Evolutionary conservation across 495 filamentous ascomycete genomes (phyloP).

Genomic region (Mytilinidion resinicola): DNA sequence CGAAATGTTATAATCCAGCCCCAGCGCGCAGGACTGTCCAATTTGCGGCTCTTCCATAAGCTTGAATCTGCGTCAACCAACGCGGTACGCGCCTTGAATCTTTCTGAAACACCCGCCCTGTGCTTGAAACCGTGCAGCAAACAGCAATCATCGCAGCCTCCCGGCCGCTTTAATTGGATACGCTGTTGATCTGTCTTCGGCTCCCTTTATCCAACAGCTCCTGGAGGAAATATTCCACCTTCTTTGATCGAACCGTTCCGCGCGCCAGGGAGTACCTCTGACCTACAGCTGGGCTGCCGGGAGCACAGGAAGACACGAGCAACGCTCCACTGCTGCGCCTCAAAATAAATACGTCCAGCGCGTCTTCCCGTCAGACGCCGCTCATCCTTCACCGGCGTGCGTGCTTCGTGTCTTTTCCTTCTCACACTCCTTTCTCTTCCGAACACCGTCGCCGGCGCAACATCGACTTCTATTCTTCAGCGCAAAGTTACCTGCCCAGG

Average conservation of each 20-base stretch:
- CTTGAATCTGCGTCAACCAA: not conserved
- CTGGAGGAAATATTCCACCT: not conserved
- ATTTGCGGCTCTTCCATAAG: too few species aligned
- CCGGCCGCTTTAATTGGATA: slow-evolving; percentile 9
- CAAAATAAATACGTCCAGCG: not conserved
- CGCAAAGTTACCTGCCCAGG: too few species aligned
- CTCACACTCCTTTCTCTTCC: not conserved
- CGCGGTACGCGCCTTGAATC: slow-evolving; percentile 9
- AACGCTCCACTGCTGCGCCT: not conserved
- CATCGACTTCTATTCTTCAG: too few species aligned
- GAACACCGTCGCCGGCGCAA: too few species aligned
- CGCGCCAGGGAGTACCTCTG: not conserved
- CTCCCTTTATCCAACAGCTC: not conserved
- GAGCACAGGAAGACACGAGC: not conserved
- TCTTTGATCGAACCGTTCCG: slow-evolving; percentile 4
- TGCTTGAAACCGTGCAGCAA: slow-evolving; percentile 2
- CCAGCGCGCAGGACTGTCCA: too few species aligned
- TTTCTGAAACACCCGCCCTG: slow-evolving; percentile 20
- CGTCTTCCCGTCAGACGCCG: too few species aligned
- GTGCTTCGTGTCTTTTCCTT: not conserved
- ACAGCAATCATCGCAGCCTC: not conserved
- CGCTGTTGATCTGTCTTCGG: not conserved
- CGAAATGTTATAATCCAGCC: too few species aligned
- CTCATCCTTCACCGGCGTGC: too few species aligned
- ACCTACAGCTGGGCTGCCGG: not conserved